Evolutionary conservation across 108 stramenopile genomes (phyloP).

Genomic region (Cyclotella sp.): DNA sequence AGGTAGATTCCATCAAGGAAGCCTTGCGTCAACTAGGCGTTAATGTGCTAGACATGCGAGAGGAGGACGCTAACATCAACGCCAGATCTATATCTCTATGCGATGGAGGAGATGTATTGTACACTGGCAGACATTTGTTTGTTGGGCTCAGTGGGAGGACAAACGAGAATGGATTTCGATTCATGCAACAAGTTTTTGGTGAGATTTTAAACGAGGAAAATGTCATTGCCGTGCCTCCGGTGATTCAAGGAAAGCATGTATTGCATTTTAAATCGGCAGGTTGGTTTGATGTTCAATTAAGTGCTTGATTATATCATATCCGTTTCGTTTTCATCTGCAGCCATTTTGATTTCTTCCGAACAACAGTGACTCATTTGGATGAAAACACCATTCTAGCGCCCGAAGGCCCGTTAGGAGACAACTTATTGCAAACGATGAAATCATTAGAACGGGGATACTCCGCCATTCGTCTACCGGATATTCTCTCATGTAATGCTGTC

Average conservation of each 20-base stretch:
- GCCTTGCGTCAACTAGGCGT: constrained; percentile 45
- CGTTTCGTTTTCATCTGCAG: not conserved
- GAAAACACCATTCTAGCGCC: constrained; percentile 63
- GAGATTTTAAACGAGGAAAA: constrained; percentile 5
- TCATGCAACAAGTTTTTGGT: constrained; percentile 52
- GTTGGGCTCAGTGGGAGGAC: constrained; percentile 69
- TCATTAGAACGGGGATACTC: constrained; percentile 47
- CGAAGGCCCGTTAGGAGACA: constrained; percentile 41
- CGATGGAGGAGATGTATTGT: constrained; percentile 82
- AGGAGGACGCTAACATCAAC: not conserved
- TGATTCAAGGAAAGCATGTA: constrained; percentile 33
- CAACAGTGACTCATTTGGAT: constrained; percentile 63
- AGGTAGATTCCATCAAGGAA: constrained; percentile 60
- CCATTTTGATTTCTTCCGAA: not conserved
- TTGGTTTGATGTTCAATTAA: not conserved
- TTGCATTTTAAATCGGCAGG: constrained; percentile 74
- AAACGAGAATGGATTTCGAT: constrained; percentile 50
- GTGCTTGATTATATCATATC: not conserved
- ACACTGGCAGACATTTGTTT: constrained; percentile 71
- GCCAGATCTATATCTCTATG: constrained; percentile 27
- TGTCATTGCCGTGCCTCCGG: constrained; percentile 49
- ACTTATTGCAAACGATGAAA: constrained; percentile 47
- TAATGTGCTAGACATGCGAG: constrained; percentile 61
- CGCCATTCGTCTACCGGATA: constrained; percentile 58
- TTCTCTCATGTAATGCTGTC: constrained; percentile 70